Conservation (phyloP, 2,329 filamentous ascomycete genomes). For the Sarocladiaceae sp. region DNA sequence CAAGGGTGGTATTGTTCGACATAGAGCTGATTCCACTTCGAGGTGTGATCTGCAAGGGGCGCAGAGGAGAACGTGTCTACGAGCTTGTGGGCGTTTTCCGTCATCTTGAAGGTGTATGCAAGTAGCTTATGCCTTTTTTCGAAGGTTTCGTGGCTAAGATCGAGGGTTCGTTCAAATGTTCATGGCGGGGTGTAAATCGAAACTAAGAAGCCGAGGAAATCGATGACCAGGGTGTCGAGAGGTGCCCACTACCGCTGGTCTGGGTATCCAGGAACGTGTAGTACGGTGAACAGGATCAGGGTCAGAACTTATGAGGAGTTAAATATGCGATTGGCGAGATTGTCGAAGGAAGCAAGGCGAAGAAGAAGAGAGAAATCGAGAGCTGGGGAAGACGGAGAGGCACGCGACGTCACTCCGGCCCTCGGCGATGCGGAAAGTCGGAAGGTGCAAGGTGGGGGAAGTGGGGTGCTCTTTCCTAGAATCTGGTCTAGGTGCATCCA, state of each 20-base stretch:
- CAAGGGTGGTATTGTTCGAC: slow-evolving; percentile 41
- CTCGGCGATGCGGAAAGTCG: slow-evolving; percentile 3
- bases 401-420: slow-evolving; percentile 9
- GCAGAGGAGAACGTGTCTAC: slow-evolving; percentile 26
- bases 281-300: no score
- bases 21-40: slow-evolving; percentile 44
- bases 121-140: no score
- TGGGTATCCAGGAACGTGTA: no score
- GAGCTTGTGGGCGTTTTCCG: slow-evolving; percentile 5
- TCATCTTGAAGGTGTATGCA: slow-evolving; percentile 20
- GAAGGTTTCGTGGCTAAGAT: no score
- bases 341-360: not conserved
- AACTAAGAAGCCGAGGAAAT: no score
- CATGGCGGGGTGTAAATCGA: no score
- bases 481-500: no score
- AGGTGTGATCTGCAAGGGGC: slow-evolving; percentile 27
- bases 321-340: not conserved
- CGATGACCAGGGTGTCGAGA: no score
- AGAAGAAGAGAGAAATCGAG: not conserved
- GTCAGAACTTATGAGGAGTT: no score
- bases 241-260: no score
- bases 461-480: no score
- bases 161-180: no score
- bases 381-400: not conserved
- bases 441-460: not conserved